Evolutionary conservation across 352 stramenopile genomes (phyloP).

Genomic region (Globisporangium okanoganense): DNA sequence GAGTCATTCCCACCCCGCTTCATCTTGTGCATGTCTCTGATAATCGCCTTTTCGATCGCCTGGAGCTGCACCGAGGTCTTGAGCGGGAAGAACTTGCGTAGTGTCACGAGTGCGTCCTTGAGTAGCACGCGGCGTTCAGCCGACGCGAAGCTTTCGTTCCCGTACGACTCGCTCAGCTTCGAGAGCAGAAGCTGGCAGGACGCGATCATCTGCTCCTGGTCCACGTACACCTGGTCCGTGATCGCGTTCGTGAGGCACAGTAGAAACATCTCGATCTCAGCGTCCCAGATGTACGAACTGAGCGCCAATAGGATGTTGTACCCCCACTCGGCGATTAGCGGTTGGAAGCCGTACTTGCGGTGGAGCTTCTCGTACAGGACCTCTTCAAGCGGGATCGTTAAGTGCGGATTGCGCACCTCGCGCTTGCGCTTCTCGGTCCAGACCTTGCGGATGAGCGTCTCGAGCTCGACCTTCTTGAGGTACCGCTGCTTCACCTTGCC

Average conservation of each 20-base stretch:
- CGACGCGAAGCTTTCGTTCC: constrained; percentile 54
- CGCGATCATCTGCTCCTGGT: constrained; percentile 66
- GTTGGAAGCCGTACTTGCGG: constrained; percentile 78
- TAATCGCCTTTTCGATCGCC: constrained; percentile 70
- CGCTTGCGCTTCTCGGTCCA: constrained; percentile 76
- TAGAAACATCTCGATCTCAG: constrained; percentile 77
- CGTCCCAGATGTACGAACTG: constrained; percentile 66
- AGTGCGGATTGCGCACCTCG: constrained; percentile 46
- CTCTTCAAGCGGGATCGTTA: constrained; percentile 48
- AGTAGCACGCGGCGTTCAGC: constrained; percentile 49
- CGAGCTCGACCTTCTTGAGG: constrained; percentile 68
- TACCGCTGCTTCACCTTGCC: constrained; percentile 58
- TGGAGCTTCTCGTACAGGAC: constrained; percentile 75
- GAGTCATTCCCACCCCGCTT: constrained; percentile 66
- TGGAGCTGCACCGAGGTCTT: constrained; percentile 73
- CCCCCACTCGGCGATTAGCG: constrained; percentile 79
- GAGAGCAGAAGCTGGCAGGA: constrained; percentile 48
- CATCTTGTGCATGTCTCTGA: constrained; percentile 79
- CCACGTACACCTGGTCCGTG: constrained; percentile 63
- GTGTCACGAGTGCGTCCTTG: constrained; percentile 66
- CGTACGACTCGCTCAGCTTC: constrained; percentile 44
- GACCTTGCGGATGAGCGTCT: constrained; percentile 63
- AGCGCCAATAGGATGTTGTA: constrained; percentile 79
- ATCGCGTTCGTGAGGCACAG: constrained; percentile 64
- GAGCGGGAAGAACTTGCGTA: constrained; percentile 76